phyloP scores from a whole-genome alignment of 805 yeast species.

The Kazachstania psychrophila region DNA sequence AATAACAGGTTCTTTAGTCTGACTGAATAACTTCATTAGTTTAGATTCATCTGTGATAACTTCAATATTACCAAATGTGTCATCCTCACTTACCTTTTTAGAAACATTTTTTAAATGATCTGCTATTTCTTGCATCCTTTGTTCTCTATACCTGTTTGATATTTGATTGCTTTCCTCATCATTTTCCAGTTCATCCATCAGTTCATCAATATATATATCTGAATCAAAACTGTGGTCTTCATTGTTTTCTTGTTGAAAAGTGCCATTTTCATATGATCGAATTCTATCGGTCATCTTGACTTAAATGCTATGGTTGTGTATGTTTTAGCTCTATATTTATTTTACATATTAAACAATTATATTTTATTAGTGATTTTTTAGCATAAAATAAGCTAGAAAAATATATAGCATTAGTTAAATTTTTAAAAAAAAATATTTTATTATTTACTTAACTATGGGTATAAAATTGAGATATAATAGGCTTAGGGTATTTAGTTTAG shows the following conservation, averaged over 20 bases:
- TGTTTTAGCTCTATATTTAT: too few species aligned
- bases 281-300: constrained; percentile 1
- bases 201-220: constrained; percentile 31
- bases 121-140: constrained; percentile 49
- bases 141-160: constrained; percentile 48
- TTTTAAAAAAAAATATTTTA: too few species aligned
- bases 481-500: too few species aligned
- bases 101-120: constrained; percentile 32
- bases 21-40: constrained; percentile 43
- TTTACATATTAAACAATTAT: too few species aligned
- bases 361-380: too few species aligned
- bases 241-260: background rate
- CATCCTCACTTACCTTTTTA: constrained; percentile 27
- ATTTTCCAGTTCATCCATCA: constrained; percentile 41
- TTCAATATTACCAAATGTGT: constrained; percentile 38
- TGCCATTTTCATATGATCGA: background rate
- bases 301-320: too few species aligned
- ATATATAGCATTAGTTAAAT: background rate
- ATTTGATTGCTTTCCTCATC: constrained; percentile 41
- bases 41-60: constrained; percentile 44
- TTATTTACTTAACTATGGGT: too few species aligned
- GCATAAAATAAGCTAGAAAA: too few species aligned
- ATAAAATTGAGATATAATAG: too few species aligned
- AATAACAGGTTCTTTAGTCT: constrained; percentile 33
- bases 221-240: constrained; percentile 1